A percentile compares a stretch with the other conserved stretches of the same genome.
Evolutionary conservation across 2,329 filamentous ascomycete species (phyloP).

Genomic region (Colletotrichum truncatum): DNA sequence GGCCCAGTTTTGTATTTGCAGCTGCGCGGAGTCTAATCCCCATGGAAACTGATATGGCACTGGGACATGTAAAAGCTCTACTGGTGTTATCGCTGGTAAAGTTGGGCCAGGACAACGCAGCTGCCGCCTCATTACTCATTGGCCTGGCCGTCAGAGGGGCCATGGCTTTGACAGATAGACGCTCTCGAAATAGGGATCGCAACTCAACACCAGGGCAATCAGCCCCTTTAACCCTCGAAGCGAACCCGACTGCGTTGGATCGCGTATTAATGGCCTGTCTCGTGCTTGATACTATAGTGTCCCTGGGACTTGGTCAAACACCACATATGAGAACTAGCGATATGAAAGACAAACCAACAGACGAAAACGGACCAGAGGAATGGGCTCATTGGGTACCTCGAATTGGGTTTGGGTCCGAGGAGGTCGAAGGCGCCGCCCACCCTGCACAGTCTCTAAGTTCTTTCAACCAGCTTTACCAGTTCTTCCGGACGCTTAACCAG

Average conservation of each 20-base stretch:
- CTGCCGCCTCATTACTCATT: conserved; percentile 70
- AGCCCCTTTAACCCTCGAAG: background rate
- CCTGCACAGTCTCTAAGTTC: conserved; percentile 48
- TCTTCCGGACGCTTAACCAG: conserved; percentile 45
- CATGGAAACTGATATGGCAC: conserved; percentile 47
- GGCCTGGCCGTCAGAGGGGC: conserved; percentile 65
- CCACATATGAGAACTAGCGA: conserved; percentile 61
- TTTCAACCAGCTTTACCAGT: conserved; percentile 52
- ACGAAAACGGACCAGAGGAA: conserved; percentile 76
- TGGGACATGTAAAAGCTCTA: conserved; percentile 61
- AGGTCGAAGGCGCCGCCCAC: conserved; percentile 25
- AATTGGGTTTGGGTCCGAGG: conserved; percentile 42
- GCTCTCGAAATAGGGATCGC: background rate
- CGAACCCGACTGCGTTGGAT: conserved; percentile 7
- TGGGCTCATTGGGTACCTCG: conserved; percentile 77
- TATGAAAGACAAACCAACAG: conserved; percentile 55
- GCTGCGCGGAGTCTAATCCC: conserved; percentile 61
- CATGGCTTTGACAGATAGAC: conserved; percentile 18
- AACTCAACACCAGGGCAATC: background rate
- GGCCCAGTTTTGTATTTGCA: conserved; percentile 50
- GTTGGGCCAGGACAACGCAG: conserved; percentile 64
- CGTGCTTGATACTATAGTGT: conserved; percentile 68
- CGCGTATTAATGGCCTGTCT: conserved; percentile 63
- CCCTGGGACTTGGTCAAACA: conserved; percentile 57
- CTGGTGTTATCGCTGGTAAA: conserved; percentile 70